These are phyloP conservation scores for Paramecium caudatum DNA, from an alignment of 73 alveolate species.

Conservation along the genomic window DNA sequence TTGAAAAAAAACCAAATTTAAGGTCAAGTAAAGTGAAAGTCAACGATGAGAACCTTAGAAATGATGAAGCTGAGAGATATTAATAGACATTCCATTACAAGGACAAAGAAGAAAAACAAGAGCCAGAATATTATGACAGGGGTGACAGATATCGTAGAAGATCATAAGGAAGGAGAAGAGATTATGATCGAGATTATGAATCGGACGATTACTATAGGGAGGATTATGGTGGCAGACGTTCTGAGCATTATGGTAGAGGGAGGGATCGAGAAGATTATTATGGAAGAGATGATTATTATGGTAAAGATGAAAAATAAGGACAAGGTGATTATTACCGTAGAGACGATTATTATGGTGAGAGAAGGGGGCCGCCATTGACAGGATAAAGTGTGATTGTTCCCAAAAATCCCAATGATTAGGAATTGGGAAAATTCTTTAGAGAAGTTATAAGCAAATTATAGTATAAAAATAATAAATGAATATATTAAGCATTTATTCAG, in stretches of 20 bases:
- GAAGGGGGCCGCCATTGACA: constrained; percentile 17
- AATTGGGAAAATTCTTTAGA: constrained; percentile 54
- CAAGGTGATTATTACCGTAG: not conserved
- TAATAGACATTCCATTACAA: not conserved
- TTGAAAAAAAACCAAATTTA: not conserved
- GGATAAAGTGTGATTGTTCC: constrained; percentile 48
- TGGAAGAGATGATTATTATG: constrained; percentile 42
- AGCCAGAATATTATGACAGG: not conserved
- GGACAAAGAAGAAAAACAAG: not conserved
- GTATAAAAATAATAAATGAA: not conserved
- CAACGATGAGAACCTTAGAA: not conserved
- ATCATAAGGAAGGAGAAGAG: no score
- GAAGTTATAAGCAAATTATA: constrained; percentile 41
- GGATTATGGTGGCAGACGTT: not conserved
- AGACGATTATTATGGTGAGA: not conserved
- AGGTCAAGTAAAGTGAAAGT: not conserved
- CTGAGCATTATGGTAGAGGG: no score
- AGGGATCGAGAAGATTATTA: not conserved
- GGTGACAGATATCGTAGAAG: not conserved
- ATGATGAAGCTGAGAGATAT: not conserved
- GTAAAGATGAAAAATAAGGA: not conserved
- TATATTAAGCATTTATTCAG: not conserved
- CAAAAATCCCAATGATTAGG: constrained; percentile 48
- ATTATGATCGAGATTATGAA: no score
- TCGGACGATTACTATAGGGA: no score